These are phyloP conservation scores for Syzygium grande DNA, from an alignment of 345 rosid species.

Conservation along the genomic window DNA sequence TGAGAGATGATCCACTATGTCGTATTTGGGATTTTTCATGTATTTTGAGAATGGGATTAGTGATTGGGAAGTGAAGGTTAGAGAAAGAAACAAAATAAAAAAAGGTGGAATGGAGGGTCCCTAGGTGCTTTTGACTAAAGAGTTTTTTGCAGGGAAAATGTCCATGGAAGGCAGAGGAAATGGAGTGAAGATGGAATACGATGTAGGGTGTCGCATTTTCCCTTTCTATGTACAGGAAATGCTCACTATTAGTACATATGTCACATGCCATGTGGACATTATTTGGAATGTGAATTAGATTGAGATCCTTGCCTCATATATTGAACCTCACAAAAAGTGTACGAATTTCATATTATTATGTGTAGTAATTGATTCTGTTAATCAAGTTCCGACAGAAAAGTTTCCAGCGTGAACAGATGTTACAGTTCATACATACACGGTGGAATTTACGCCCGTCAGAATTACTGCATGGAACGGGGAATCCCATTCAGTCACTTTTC, in stretches of 20 bases:
- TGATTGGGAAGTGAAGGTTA: constrained; percentile 1
- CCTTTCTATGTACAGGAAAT: background rate
- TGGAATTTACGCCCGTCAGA: background rate
- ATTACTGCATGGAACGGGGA: background rate
- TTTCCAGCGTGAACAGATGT: background rate
- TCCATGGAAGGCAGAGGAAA: background rate
- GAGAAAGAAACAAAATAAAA: background rate
- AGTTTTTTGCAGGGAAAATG: background rate
- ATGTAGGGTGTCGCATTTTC: background rate
- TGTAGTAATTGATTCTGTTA: background rate
- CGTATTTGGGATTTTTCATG: background rate
- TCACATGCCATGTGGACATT: background rate
- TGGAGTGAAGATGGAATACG: constrained; percentile 4
- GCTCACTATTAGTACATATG: background rate
- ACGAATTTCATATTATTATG: background rate
- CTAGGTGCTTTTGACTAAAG: constrained; percentile 34
- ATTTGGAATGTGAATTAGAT: background rate
- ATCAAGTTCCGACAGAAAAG: background rate
- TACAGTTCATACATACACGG: background rate
- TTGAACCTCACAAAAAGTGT: background rate
- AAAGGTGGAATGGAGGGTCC: constrained; percentile 28
- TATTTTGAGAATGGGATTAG: background rate
- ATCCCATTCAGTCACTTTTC: background rate
- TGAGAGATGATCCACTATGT: background rate
- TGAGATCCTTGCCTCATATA: background rate